Conservation (phyloP, 2,329 filamentous ascomycete species). For the Arthrinium phaeospermum region DNA sequence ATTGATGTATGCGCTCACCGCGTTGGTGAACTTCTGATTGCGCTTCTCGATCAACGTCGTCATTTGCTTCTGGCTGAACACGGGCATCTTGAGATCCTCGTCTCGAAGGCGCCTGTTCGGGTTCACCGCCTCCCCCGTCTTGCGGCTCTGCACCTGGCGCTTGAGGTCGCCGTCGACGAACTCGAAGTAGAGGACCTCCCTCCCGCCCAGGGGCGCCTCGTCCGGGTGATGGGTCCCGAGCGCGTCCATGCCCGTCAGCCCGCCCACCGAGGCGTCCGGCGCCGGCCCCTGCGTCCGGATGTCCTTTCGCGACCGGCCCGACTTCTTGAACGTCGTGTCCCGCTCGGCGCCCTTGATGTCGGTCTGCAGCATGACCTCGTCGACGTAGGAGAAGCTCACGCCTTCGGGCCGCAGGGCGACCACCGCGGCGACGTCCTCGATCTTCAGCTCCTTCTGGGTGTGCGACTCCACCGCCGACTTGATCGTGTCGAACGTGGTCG, state of each 20-base stretch:
- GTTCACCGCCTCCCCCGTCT: conserved; percentile 74
- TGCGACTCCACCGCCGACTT: conserved; percentile 84
- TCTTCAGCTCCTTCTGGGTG: conserved; percentile 69
- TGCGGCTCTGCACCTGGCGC: conserved; percentile 73
- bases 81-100: conserved; percentile 87
- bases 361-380: conserved; percentile 81
- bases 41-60: conserved; percentile 86
- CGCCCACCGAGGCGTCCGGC: conserved; percentile 62
- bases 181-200: conserved; percentile 86
- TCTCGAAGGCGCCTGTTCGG: conserved; percentile 72
- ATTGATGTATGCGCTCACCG: conserved; percentile 79
- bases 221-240: conserved; percentile 42
- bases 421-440: conserved; percentile 84
- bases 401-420: conserved; percentile 77
- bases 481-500: conserved; percentile 90
- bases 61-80: conserved; percentile 93
- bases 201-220: conserved; percentile 44
- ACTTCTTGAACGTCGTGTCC: conserved; percentile 69
- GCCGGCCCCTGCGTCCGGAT: conserved; percentile 56
- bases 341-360: conserved; percentile 73
- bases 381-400: conserved; percentile 85
- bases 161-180: conserved; percentile 92
- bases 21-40: conserved; percentile 80
- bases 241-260: conserved; percentile 55
- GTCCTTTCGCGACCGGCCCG: conserved; percentile 56